A percentile compares a stretch with the other conserved stretches of the same genome.
These are phyloP conservation scores for Cornus florida DNA, from an alignment of 148 eudicot species.

Conservation along the genomic window DNA sequence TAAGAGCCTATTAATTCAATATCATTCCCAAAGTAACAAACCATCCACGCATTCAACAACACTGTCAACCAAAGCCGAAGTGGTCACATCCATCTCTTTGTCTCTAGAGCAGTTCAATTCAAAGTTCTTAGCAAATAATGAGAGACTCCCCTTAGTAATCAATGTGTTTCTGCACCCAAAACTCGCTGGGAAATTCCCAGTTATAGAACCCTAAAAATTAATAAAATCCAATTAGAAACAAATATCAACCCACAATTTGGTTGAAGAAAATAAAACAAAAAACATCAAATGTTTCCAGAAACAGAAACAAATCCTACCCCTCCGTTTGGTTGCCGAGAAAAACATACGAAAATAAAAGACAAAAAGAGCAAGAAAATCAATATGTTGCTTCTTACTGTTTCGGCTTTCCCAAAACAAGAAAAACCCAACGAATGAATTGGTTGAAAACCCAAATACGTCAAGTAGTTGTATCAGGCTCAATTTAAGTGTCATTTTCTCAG, in stretches of 20 bases:
- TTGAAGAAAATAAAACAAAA: too few relatives aligned
- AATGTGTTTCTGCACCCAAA: conserved; percentile 31
- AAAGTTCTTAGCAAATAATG: conserved; percentile 27
- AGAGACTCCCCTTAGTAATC: conserved; percentile 2
- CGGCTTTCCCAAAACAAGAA: not conserved
- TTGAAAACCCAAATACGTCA: not conserved
- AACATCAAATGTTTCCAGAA: too few relatives aligned
- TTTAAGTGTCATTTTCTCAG: not conserved
- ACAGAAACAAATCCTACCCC: not conserved
- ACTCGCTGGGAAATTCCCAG: conserved; percentile 30
- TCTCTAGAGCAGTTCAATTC: conserved; percentile 53
- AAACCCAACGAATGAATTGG: too few relatives aligned
- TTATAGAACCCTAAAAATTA: conserved; percentile 36
- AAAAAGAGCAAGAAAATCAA: not conserved
- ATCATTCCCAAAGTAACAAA: conserved; percentile 13
- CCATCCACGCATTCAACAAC: conserved; percentile 62
- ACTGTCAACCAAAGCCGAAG: conserved; percentile 49
- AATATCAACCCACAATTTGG: not conserved
- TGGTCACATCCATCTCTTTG: conserved; percentile 59
- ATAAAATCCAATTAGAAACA: not conserved
- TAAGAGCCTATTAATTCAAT: not conserved
- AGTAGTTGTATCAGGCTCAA: not conserved
- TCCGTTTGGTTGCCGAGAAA: not conserved
- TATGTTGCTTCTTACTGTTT: not conserved
- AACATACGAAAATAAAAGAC: not conserved